A percentile compares a stretch with the other conserved stretches of the same genome.
Evolutionary conservation across 176 grass and related monocot genomes (phyloP).

Genomic region (Avena sativa): DNA sequence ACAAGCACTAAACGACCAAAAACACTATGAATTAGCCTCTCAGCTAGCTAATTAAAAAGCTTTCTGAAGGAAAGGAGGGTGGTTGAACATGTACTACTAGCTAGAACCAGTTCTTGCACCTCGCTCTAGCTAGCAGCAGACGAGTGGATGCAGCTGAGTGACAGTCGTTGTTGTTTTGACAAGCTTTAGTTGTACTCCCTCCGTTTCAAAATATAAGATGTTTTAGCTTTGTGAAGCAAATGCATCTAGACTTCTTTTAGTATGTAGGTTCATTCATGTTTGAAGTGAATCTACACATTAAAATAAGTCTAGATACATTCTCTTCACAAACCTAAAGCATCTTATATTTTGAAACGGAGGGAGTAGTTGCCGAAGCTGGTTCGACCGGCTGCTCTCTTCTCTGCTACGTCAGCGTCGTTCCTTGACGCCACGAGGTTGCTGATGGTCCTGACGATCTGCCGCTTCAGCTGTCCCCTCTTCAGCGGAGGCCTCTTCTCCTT

Average conservation of each 20-base stretch:
- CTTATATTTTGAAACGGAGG: too few relatives aligned
- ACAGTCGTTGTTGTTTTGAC: too few relatives aligned
- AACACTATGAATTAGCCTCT: background rate
- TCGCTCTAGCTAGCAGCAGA: background rate
- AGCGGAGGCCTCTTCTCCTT: slow-evolving; percentile 44
- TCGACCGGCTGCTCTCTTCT: background rate
- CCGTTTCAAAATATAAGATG: too few relatives aligned
- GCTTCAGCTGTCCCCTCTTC: slow-evolving; percentile 47
- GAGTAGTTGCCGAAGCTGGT: slow-evolving; percentile 16
- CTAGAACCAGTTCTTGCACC: too few relatives aligned
- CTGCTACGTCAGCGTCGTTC: background rate
- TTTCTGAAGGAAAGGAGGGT: background rate
- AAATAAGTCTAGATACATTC: too few relatives aligned
- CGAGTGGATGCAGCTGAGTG: background rate
- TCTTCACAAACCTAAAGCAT: too few relatives aligned
- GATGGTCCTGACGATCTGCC: slow-evolving; percentile 37
- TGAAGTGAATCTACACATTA: too few relatives aligned
- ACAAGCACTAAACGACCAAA: too few relatives aligned
- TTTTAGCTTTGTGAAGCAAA: too few relatives aligned
- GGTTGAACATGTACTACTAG: background rate
- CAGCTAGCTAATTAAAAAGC: background rate
- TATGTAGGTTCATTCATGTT: too few relatives aligned
- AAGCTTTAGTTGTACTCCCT: slow-evolving; percentile 7
- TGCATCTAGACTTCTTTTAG: too few relatives aligned
- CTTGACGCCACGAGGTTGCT: slow-evolving; percentile 27